Evolutionary conservation across 2,329 filamentous ascomycete genomes (phyloP).

Genomic region (Paecilomyces dactylethromorphus): DNA sequence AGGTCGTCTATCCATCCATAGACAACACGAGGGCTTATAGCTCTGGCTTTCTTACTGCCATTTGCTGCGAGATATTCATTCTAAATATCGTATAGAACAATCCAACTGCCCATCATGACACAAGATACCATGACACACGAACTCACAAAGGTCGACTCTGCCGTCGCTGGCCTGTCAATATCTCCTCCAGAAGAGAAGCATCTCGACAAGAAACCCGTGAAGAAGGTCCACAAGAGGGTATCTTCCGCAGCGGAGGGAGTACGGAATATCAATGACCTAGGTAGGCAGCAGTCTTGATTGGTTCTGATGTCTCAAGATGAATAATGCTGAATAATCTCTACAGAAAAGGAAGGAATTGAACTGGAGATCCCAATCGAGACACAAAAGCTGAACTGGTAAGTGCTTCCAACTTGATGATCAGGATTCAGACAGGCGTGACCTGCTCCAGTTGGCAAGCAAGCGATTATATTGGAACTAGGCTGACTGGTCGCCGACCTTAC

Average conservation of each 20-base stretch:
- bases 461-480: background rate
- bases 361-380: constrained; percentile 73
- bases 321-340: constrained; percentile 1
- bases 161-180: constrained; percentile 69
- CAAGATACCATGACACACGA: constrained; percentile 57
- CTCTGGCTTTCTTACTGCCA: background rate
- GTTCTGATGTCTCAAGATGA: background rate
- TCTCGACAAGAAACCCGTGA: constrained; percentile 16
- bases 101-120: constrained; percentile 43
- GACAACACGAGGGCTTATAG: background rate
- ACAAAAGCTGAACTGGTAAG: constrained; percentile 82
- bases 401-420: constrained; percentile 4
- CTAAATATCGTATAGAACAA: background rate
- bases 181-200: constrained; percentile 62
- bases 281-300: constrained; percentile 46
- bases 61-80: background rate
- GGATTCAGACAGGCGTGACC: too few relatives aligned
- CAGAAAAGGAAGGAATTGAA: constrained; percentile 68
- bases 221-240: constrained; percentile 59
- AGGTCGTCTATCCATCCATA: background rate
- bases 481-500: background rate
- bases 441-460: background rate
- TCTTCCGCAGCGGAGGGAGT: constrained; percentile 70
- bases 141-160: constrained; percentile 85
- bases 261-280: constrained; percentile 77